Evolutionary conservation across 2,329 filamentous ascomycete species (phyloP).

Genomic region (Chrysoporthe deuterocubensis): DNA sequence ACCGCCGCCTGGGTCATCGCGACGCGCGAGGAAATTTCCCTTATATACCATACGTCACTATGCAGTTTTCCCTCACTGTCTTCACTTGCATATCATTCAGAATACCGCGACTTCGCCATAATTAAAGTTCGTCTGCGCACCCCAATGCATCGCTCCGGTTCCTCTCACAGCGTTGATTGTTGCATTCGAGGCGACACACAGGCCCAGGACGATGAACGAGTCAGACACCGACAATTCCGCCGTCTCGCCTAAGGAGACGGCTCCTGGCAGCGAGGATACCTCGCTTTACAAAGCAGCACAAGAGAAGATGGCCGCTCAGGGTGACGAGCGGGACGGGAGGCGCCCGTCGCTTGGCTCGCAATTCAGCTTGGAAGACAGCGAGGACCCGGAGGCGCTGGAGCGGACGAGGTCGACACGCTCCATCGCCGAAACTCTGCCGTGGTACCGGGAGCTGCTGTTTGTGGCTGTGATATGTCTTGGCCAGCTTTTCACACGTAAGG

Average conservation of each 20-base stretch:
- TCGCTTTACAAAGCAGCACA: background rate
- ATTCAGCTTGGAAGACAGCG: background rate
- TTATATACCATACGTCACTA: background rate
- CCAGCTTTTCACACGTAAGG: slow-evolving; percentile 27
- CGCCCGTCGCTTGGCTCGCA: background rate
- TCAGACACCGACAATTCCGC: background rate
- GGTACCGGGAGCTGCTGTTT: slow-evolving; percentile 26
- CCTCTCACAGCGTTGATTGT: no score
- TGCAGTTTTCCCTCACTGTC: background rate
- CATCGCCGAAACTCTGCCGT: slow-evolving; percentile 25
- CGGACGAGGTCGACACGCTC: slow-evolving; percentile 17
- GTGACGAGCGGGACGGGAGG: background rate
- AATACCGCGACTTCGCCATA: background rate
- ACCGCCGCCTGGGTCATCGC: background rate
- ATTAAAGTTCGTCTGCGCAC: background rate
- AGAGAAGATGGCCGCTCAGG: background rate
- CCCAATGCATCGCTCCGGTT: background rate
- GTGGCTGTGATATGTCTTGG: slow-evolving; percentile 24
- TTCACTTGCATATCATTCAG: background rate
- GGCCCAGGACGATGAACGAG: background rate
- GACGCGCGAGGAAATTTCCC: background rate
- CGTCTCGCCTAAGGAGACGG: background rate
- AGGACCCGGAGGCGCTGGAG: slow-evolving; percentile 16
- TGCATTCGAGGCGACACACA: background rate
- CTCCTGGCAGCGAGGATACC: background rate